phyloP scores from a whole-genome alignment of 768 basidiomycete genomes.

The Lactarius hatsudake region DNA sequence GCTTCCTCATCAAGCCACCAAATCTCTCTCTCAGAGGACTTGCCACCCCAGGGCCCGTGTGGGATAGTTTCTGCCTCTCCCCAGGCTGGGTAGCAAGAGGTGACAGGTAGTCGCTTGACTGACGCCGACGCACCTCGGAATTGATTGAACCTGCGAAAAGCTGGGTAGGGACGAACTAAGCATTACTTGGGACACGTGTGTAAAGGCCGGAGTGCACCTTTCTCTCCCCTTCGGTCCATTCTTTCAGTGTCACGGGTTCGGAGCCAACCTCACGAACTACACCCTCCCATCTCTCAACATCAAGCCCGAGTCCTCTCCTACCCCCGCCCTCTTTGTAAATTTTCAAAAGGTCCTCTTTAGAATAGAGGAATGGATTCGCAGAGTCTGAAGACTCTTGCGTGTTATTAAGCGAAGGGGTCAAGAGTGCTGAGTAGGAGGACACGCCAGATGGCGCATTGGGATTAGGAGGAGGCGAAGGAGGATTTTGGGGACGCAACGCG shows the following conservation, averaged over 20 bases:
- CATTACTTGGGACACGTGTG: constrained; percentile 6
- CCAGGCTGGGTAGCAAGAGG: constrained; percentile 51
- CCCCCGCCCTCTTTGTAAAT: constrained; percentile 81
- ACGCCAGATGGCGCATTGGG: constrained; percentile 45
- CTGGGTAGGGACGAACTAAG: constrained; percentile 39
- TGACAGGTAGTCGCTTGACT: constrained; percentile 70
- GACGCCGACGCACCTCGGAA: constrained; percentile 84
- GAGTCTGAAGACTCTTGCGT: constrained; percentile 59
- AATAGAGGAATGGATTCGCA: constrained; percentile 78
- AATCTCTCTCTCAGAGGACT: constrained; percentile 68
- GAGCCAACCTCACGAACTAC: constrained; percentile 73
- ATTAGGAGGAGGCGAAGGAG: constrained; percentile 55
- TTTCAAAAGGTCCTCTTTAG: constrained; percentile 79
- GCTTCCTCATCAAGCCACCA: constrained; percentile 56
- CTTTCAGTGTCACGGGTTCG: constrained; percentile 74
- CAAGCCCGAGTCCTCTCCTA: constrained; percentile 70
- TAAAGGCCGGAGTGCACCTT: constrained; percentile 54
- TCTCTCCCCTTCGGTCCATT: constrained; percentile 80
- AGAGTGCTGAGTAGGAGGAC: constrained; percentile 70
- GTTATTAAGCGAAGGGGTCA: constrained; percentile 51
- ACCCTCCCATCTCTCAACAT: constrained; percentile 88
- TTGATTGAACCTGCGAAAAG: constrained; percentile 80
- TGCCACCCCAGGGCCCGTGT: constrained; percentile 45
- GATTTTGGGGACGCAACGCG: constrained; percentile 51
- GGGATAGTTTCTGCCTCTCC: constrained; percentile 59